Evolutionary conservation across 108 stramenopile genomes (phyloP).

Genomic region (Cyclostephanos tholiformis): DNA sequence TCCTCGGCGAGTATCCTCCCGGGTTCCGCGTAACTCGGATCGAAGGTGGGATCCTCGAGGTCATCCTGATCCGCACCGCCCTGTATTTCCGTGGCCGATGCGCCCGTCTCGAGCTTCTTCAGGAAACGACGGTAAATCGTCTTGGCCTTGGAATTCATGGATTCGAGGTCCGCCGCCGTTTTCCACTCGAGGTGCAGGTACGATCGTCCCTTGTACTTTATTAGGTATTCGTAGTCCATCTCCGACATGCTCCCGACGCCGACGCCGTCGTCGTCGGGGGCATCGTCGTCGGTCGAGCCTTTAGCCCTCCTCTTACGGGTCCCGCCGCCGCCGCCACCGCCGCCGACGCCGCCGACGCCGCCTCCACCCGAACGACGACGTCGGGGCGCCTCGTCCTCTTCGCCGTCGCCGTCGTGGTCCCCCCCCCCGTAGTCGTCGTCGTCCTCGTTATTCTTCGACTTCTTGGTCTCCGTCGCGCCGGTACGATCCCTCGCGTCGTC

Average conservation of each 20-base stretch:
- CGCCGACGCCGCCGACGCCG: neutral
- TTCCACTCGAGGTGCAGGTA: slow-evolving; percentile 93
- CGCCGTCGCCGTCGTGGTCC: slow-evolving; percentile 21
- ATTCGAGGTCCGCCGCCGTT: slow-evolving; percentile 81
- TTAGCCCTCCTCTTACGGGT: neutral
- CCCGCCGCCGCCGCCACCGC: neutral
- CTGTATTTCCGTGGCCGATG: slow-evolving; percentile 15
- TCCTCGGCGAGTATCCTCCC: slow-evolving; percentile 89
- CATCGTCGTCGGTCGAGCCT: neutral
- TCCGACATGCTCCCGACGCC: slow-evolving; percentile 19
- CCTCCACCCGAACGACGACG: neutral
- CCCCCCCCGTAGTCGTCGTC: slow-evolving; percentile 26
- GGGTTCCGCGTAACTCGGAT: slow-evolving; percentile 74
- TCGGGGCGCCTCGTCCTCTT: slow-evolving; percentile 2
- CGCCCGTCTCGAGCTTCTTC: slow-evolving; percentile 80
- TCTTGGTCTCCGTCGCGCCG: no score
- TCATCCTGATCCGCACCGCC: slow-evolving; percentile 56
- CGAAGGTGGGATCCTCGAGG: slow-evolving; percentile 86
- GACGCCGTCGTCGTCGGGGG: slow-evolving; percentile 7
- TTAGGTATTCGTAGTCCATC: slow-evolving; percentile 93
- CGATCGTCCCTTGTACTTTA: slow-evolving; percentile 94
- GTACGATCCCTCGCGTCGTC: slow-evolving; percentile 60
- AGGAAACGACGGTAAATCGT: slow-evolving; percentile 83
- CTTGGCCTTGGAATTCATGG: slow-evolving; percentile 87
- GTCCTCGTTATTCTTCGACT: slow-evolving; percentile 18